Evolutionary conservation across 129 eudicot species (phyloP).

Genomic region (Mikania micrantha): DNA sequence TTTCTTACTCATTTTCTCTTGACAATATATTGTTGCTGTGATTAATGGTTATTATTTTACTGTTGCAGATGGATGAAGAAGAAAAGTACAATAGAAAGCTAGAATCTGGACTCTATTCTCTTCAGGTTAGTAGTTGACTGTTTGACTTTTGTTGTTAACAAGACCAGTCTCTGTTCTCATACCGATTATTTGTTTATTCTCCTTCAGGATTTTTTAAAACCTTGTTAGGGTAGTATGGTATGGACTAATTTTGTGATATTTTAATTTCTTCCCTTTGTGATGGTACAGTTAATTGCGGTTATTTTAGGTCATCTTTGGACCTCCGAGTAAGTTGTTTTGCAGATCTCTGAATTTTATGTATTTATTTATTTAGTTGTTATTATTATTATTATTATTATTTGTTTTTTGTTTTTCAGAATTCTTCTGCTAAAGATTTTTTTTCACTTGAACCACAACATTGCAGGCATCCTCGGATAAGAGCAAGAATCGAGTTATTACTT

Average conservation of each 20-base stretch:
- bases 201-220: no score
- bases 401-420: background rate
- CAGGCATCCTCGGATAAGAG: conserved; percentile 77
- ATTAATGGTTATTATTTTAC: background rate
- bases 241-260: background rate
- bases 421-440: background rate
- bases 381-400: no score
- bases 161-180: background rate
- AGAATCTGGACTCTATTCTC: conserved; percentile 91
- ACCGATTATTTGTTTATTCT: no score
- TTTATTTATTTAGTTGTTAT: background rate
- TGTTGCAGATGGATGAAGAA: conserved; percentile 85
- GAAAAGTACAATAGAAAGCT: conserved; percentile 82
- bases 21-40: background rate
- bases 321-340: conserved; percentile 72
- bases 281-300: conserved; percentile 80
- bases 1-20: background rate
- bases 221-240: background rate
- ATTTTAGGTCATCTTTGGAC: conserved; percentile 98
- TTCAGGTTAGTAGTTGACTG: conserved; percentile 51
- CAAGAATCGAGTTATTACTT: conserved; percentile 81
- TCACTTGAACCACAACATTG: background rate
- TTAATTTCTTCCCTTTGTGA: background rate
- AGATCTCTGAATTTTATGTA: background rate
- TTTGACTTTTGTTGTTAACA: background rate